Conservation (phyloP, 129 eudicot genomes). For the Chrysanthemum seticuspe region DNA sequence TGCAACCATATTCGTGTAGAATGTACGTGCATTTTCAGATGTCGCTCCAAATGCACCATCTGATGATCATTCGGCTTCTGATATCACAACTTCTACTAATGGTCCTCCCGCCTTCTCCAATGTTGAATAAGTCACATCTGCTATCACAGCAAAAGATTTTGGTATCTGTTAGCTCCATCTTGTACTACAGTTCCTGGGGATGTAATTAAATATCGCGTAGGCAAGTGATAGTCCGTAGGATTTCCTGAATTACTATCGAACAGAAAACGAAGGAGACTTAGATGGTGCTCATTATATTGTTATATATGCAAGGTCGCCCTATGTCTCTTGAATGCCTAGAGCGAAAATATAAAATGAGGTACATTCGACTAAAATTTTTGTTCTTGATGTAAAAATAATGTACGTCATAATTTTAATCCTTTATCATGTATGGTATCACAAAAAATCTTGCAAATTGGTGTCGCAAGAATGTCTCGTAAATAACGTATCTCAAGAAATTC, state of each 20-base stretch:
- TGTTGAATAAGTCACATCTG: conserved; percentile 32
- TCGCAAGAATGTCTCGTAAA: too few relatives aligned
- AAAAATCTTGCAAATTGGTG: too few relatives aligned
- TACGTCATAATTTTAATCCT: too few relatives aligned
- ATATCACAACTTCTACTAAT: conserved; percentile 31
- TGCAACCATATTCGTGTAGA: conserved; percentile 31
- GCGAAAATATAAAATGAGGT: too few relatives aligned
- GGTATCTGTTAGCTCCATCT: conserved; percentile 38
- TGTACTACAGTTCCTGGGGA: conserved; percentile 36
- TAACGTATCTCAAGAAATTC: too few relatives aligned
- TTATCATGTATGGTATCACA: too few relatives aligned
- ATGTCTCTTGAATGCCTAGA: too few relatives aligned
- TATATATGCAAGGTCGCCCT: too few relatives aligned
- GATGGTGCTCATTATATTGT: too few relatives aligned
- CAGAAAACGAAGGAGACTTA: background rate
- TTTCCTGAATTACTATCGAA: conserved; percentile 27
- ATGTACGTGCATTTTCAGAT: conserved; percentile 26
- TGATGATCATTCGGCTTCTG: conserved; percentile 43
- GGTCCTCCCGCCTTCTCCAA: conserved; percentile 28
- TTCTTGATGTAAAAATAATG: too few relatives aligned
- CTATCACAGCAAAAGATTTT: conserved; percentile 40
- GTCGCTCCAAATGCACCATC: conserved; percentile 39
- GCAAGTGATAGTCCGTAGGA: conserved; percentile 28
- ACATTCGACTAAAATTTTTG: too few relatives aligned
- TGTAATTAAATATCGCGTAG: conserved; percentile 30